Percentiles rank a stretch among this genome's conserved stretches.
phyloP scores from a whole-genome alignment of 2,329 filamentous ascomycete genomes.

The Aspergillus sp. region DNA sequence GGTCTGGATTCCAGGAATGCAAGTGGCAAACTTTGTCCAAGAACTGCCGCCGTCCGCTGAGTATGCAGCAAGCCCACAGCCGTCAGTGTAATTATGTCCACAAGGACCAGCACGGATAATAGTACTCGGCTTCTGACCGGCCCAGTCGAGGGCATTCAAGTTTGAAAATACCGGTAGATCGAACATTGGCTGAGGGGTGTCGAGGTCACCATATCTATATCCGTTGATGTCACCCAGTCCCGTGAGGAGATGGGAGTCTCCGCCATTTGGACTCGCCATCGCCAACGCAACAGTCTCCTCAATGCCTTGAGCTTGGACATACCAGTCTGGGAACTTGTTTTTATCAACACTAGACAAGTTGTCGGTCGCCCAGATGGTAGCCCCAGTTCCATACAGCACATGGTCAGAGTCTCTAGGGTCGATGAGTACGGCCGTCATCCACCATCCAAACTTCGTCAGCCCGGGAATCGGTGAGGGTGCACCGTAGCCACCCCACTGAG shows the following conservation, averaged over 20 bases:
- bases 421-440: conserved; percentile 17
- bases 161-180: conserved; percentile 16
- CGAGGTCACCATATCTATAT: conserved; percentile 12
- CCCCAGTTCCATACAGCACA: conserved; percentile 14
- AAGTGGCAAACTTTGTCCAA: conserved; percentile 13
- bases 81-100: conserved; percentile 15
- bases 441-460: conserved; percentile 19
- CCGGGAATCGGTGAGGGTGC: conserved; percentile 14
- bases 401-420: conserved; percentile 14
- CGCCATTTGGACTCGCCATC: conserved; percentile 13
- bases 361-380: conserved; percentile 17
- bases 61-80: conserved; percentile 16
- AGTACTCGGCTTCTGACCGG: conserved; percentile 8
- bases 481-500: conserved; percentile 16
- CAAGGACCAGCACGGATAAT: conserved; percentile 15
- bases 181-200: conserved; percentile 15
- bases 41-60: conserved; percentile 9
- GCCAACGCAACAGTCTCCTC: conserved; percentile 15
- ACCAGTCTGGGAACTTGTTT: conserved; percentile 11
- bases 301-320: conserved; percentile 15
- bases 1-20: conserved; percentile 13
- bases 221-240: conserved; percentile 13
- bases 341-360: conserved; percentile 10
- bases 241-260: conserved; percentile 11
- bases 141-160: conserved; percentile 18